Conservation (phyloP, 257 asterid genomes). For the Vinca minor region DNA sequence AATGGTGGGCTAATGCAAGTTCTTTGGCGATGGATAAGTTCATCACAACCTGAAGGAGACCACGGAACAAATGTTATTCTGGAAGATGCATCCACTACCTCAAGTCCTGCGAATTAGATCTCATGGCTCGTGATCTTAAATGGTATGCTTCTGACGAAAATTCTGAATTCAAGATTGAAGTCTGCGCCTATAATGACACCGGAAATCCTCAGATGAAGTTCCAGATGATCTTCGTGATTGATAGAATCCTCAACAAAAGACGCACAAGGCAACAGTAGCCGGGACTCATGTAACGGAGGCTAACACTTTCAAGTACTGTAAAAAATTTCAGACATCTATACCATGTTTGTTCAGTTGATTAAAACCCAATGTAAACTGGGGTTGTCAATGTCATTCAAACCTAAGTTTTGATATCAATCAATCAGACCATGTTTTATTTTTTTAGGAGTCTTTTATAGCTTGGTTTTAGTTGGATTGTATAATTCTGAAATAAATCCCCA, state of each 20-base stretch:
- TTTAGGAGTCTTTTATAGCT: too few species aligned
- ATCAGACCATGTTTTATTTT: too few species aligned
- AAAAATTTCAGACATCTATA: not conserved
- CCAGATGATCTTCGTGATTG: not conserved
- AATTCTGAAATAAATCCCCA: too few species aligned
- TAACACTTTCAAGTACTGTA: not conserved
- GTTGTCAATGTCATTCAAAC: too few species aligned
- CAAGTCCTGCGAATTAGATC: not conserved
- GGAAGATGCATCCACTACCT: constrained; percentile 17
- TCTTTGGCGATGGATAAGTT: constrained; percentile 38
- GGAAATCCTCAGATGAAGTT: not conserved
- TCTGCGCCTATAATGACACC: too few species aligned
- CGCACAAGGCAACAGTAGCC: not conserved
- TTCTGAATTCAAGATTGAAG: not conserved
- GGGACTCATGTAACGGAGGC: not conserved
- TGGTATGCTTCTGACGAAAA: not conserved
- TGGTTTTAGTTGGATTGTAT: too few species aligned
- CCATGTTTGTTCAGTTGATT: not conserved
- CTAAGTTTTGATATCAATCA: too few species aligned
- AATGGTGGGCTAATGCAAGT: constrained; percentile 64
- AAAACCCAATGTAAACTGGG: not conserved
- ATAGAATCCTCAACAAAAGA: not conserved
- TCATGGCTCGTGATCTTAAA: not conserved
- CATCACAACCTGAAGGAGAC: constrained; percentile 21
- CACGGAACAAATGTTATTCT: constrained; percentile 5